Base-by-base conservation (phyloP, 306 rosid genomes). In the Cucurbita maxima region DNA sequence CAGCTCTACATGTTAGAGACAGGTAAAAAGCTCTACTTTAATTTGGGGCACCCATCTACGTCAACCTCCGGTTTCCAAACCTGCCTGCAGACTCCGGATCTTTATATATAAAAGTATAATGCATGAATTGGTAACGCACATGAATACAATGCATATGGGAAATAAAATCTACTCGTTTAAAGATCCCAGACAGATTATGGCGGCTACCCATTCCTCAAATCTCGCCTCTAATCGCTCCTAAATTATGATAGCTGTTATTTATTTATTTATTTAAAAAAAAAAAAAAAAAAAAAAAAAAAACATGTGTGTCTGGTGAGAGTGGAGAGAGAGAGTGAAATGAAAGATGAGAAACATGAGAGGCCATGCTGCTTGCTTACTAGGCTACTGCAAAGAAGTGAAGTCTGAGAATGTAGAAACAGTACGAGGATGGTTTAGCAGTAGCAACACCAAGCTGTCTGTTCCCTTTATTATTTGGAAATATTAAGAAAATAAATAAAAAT, bases 141-240 rank as follows among this genome's bases (percentile, higher is more conserved):
- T 41, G 15, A 63, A 30, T 1, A 30, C 2, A 30, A 63, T 63
- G 16, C 69, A 62, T 40, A 63, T 41, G 36, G 14, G 20, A 38
- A 62, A 60, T 62, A 50, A 51, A 85, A 80, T 78, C 77, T 61
- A 77, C 71, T 72, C 30, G 78, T 77, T 77, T 76, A 61, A 79
- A 76, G 80, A 82, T 64, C 37, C 3, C 19, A 16, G 72, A 76
- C 44, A 13, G 82, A 83, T 84, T 82, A 85, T 84, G 91, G 96
- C 92, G 85, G 96, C 96, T 78, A 75, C 41, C 77, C 12, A 84
- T 79, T 83, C 96, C 97, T 79, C 75, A 83, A 89, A 84, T 91
- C 88, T 77, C 96, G 97, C 96, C 96, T 73, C 87, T 86, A 86
- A 83, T 91, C 84, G 77, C 97, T 89, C 93, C 90, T 50, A 81